Evolutionary conservation across 768 basidiomycete species (phyloP).

Genomic region (Boletus subparvulus): DNA sequence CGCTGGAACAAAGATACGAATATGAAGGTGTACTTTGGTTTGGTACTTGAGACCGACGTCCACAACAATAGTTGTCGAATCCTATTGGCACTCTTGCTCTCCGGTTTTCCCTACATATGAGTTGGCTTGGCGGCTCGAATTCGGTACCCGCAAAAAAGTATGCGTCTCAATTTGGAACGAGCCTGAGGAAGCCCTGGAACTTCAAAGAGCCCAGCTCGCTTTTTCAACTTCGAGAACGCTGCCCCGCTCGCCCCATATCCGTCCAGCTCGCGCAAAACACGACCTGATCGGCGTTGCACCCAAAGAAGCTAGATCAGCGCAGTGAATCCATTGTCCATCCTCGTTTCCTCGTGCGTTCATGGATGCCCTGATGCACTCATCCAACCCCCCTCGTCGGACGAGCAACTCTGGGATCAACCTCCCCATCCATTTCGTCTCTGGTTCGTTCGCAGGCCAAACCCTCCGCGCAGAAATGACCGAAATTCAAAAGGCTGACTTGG

Average conservation of each 20-base stretch:
- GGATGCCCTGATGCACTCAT: constrained; percentile 15
- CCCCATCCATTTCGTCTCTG: constrained; percentile 55
- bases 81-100: not conserved
- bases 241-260: constrained; percentile 5
- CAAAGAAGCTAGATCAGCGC: constrained; percentile 10
- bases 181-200: constrained; percentile 10
- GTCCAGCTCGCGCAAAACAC: constrained; percentile 10
- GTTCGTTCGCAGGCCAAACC: constrained; percentile 58
- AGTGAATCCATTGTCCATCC: not conserved
- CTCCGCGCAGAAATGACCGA: constrained; percentile 57
- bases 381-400: constrained; percentile 26
- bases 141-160: constrained; percentile 8
- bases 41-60: not conserved
- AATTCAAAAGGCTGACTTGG: constrained; percentile 65
- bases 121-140: constrained; percentile 16
- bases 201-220: not conserved
- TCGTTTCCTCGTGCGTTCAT: constrained; percentile 11
- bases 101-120: not conserved
- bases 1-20: not conserved
- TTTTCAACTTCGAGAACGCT: constrained; percentile 1
- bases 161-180: constrained; percentile 29
- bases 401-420: constrained; percentile 29
- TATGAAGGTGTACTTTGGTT: not conserved
- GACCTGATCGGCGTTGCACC: constrained; percentile 10
- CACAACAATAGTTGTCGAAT: not conserved